Conservation (phyloP, 2,329 filamentous ascomycete species). For the Aaosphaeria arxii region DNA sequence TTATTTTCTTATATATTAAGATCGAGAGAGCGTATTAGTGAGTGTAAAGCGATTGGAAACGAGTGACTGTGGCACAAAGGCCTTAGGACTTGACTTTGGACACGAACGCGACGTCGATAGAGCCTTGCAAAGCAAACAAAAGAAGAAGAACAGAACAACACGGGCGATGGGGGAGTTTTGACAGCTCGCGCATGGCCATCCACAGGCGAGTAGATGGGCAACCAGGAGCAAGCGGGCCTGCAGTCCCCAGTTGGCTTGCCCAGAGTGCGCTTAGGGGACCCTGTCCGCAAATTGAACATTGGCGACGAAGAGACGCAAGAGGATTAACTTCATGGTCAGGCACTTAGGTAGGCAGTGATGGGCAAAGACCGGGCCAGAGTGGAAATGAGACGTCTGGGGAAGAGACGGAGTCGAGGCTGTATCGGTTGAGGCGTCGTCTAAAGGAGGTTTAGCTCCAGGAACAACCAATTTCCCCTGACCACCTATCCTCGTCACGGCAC, state of each 20-base stretch:
- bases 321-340: constrained; percentile 9
- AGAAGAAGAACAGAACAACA: constrained; percentile 12
- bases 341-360: not conserved
- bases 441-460: too few species aligned
- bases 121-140: constrained; percentile 29
- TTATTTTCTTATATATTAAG: constrained; percentile 66
- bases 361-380: not conserved
- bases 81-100: constrained; percentile 23
- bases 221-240: too few species aligned
- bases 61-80: constrained; percentile 36
- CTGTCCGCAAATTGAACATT: not conserved
- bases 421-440: too few species aligned
- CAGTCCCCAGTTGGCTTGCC: too few species aligned
- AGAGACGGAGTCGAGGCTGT: not conserved
- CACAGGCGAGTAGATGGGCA: too few species aligned
- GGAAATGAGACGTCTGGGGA: constrained; percentile 1
- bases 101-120: constrained; percentile 12
- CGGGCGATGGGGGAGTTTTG: constrained; percentile 29
- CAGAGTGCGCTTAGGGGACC: too few species aligned
- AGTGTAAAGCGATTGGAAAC: constrained; percentile 15
- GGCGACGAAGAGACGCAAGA: constrained; percentile 17
- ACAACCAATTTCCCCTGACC: too few species aligned
- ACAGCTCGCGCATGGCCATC: constrained; percentile 2
- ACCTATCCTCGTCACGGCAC: too few species aligned
- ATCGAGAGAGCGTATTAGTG: constrained; percentile 65